Conservation (phyloP, 306 rosid species). For the Corylus avellana region DNA sequence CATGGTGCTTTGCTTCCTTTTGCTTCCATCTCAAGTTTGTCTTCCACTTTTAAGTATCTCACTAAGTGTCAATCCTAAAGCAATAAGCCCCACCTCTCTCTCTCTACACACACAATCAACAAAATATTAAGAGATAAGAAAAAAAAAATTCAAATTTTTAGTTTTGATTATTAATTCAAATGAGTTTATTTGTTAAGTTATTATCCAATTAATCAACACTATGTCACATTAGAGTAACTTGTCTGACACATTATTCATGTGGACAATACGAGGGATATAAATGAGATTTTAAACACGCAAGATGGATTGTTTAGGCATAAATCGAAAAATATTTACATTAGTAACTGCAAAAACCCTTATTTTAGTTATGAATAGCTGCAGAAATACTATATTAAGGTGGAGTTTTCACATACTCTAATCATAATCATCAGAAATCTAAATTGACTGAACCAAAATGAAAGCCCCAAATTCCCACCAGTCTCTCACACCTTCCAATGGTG, state of each 20-base stretch:
- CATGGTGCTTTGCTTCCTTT: conserved; percentile 4
- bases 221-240: too few relatives aligned
- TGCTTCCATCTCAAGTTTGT: neutral
- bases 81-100: neutral
- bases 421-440: conserved; percentile 5
- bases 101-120: neutral
- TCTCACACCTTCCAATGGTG: conserved; percentile 30
- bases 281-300: neutral
- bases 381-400: neutral
- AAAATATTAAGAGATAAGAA: too few relatives aligned
- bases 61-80: neutral
- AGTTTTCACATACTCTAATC: conserved; percentile 1
- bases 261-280: too few relatives aligned
- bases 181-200: too few relatives aligned
- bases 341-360: neutral
- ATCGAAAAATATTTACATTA: too few relatives aligned
- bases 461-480: conserved; percentile 17
- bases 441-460: conserved; percentile 16
- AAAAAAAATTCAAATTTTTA: neutral
- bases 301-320: neutral
- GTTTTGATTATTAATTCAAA: neutral
- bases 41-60: neutral
- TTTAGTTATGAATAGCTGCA: neutral
- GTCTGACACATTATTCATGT: too few relatives aligned
- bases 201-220: too few relatives aligned